Evolutionary conservation across 139 green algal genomes (phyloP).

Genomic region (Picochlorum sp.): DNA sequence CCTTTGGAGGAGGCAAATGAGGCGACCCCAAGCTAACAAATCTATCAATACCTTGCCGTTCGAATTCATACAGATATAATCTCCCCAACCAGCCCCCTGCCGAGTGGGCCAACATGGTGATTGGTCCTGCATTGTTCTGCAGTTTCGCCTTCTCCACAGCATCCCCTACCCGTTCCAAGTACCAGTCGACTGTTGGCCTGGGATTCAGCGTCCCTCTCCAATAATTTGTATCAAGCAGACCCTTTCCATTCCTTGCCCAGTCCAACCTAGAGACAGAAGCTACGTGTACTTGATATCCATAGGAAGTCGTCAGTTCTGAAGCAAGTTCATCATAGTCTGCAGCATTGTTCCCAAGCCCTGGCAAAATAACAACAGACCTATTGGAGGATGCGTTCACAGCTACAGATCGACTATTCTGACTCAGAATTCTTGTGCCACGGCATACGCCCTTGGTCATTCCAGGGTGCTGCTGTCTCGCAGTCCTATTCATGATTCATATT

Average conservation of each 20-base stretch:
- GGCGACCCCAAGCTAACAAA: constrained; percentile 77
- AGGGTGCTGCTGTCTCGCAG: background rate
- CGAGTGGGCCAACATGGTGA: constrained; percentile 81
- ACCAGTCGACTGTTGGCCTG: constrained; percentile 89
- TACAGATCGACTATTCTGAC: background rate
- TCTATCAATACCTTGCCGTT: constrained; percentile 38
- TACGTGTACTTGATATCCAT: constrained; percentile 34
- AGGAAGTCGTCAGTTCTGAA: constrained; percentile 27
- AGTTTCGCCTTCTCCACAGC: constrained; percentile 53
- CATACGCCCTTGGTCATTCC: background rate
- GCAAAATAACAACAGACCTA: constrained; percentile 58
- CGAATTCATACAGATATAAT: constrained; percentile 66
- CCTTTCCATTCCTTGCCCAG: constrained; percentile 41
- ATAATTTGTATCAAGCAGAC: constrained; percentile 9
- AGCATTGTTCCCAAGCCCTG: constrained; percentile 80
- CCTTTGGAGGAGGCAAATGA: constrained; percentile 36
- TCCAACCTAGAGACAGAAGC: constrained; percentile 53
- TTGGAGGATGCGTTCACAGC: background rate
- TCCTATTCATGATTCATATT: background rate
- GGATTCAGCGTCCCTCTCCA: constrained; percentile 85
- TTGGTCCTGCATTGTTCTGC: constrained; percentile 31
- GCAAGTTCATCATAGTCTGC: constrained; percentile 63
- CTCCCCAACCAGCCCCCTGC: constrained; percentile 78
- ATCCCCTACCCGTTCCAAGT: constrained; percentile 52
- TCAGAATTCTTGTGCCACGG: background rate